phyloP scores from a whole-genome alignment of 495 filamentous ascomycete species.

The Tetracladium marchalianum region DNA sequence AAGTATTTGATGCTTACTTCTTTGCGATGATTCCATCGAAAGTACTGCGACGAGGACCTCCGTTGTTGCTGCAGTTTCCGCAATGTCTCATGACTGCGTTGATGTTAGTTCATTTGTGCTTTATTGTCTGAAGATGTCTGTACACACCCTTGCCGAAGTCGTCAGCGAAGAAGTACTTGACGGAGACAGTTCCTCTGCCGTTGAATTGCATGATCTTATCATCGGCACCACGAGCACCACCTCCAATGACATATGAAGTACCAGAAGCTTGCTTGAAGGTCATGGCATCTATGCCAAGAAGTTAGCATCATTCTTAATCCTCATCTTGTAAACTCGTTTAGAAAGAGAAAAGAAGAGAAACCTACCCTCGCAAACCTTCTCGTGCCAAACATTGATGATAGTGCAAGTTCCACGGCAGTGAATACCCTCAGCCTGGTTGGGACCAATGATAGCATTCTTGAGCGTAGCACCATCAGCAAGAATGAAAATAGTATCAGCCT shows the following conservation, averaged over 20 bases:
- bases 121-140: constrained; percentile 18
- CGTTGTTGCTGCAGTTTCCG: too few species aligned
- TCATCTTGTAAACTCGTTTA: too few species aligned
- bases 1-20: too few species aligned
- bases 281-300: constrained; percentile 23
- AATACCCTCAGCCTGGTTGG: constrained; percentile 41
- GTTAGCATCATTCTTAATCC: too few species aligned
- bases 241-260: constrained; percentile 30
- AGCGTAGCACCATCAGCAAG: constrained; percentile 36
- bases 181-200: constrained; percentile 30
- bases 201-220: constrained; percentile 44
- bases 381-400: constrained; percentile 44
- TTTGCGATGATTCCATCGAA: too few species aligned
- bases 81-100: too few species aligned
- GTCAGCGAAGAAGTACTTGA: constrained; percentile 43
- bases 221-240: constrained; percentile 31
- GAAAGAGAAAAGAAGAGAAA: too few species aligned
- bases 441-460: constrained; percentile 43
- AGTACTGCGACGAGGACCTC: too few species aligned
- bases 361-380: constrained; percentile 35
- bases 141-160: constrained; percentile 36
- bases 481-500: constrained; percentile 40
- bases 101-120: too few species aligned
- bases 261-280: constrained; percentile 23
- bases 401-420: constrained; percentile 40